phyloP scores from a whole-genome alignment of 2,329 filamentous ascomycete species.

The Alternaria arborescens region DNA sequence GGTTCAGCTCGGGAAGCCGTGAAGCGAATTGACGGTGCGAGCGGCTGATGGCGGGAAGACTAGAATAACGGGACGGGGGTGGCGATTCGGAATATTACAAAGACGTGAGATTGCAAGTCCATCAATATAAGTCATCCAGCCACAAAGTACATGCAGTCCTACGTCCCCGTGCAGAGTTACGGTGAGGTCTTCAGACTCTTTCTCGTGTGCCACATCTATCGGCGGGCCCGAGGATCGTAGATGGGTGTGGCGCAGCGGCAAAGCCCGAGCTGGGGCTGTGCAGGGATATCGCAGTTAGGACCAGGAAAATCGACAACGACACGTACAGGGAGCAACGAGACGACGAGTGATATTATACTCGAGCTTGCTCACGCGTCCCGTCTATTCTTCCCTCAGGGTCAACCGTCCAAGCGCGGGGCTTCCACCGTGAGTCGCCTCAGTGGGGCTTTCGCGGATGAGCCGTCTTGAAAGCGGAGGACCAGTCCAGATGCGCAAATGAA shows the following conservation, averaged over 20 bases:
- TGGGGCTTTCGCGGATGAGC: conserved; percentile 40
- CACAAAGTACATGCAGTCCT: conserved; percentile 37
- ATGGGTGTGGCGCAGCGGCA: conserved; percentile 41
- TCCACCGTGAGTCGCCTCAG: conserved; percentile 40
- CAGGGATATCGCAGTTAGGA: conserved; percentile 34
- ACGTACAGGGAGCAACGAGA: conserved; percentile 34
- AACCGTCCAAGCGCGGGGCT: conserved; percentile 42
- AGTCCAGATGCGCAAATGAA: conserved; percentile 30
- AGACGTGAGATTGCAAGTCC: conserved; percentile 38
- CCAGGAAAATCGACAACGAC: conserved; percentile 36
- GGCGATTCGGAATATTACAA: conserved; percentile 42
- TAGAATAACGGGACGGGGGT: conserved; percentile 43
- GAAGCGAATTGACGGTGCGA: conserved; percentile 33
- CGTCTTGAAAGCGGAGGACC: conserved; percentile 32
- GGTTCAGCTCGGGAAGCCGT: conserved; percentile 44
- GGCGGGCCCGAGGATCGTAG: conserved; percentile 37
- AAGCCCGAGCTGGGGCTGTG: conserved; percentile 45
- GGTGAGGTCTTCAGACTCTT: conserved; percentile 39
- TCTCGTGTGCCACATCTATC: conserved; percentile 35
- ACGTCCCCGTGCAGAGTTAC: conserved; percentile 38
- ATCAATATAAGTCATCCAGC: conserved; percentile 43
- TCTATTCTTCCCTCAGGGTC: conserved; percentile 34
- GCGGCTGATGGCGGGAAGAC: conserved; percentile 34
- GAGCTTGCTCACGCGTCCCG: conserved; percentile 39
- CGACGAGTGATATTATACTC: conserved; percentile 40